Evolutionary conservation across 805 yeast genomes (phyloP).

Genomic region (Starmerella kuoi): DNA sequence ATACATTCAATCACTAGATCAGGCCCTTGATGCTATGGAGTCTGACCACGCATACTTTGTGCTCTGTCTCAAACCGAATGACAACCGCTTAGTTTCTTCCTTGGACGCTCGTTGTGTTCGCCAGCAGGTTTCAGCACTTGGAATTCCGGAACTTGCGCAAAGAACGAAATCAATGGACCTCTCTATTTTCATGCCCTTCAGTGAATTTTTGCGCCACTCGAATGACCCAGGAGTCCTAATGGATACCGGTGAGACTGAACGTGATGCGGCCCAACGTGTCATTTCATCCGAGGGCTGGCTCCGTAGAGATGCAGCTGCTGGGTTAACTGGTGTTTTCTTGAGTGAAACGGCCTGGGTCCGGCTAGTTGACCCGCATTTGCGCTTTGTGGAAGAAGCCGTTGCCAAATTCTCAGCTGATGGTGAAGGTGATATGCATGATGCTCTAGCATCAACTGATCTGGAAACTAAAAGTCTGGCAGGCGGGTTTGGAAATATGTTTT

Average conservation of each 20-base stretch:
- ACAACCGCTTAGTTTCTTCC: constrained; percentile 29
- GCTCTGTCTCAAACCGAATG: constrained; percentile 34
- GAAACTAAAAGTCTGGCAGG: constrained; percentile 28
- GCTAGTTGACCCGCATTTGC: constrained; percentile 30
- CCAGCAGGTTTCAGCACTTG: constrained; percentile 33
- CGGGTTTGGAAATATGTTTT: constrained; percentile 31
- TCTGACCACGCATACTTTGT: constrained; percentile 33
- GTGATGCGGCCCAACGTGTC: constrained; percentile 27
- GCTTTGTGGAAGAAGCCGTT: constrained; percentile 28
- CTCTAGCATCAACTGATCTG: constrained; percentile 25
- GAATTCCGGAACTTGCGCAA: constrained; percentile 32
- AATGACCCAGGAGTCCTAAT: constrained; percentile 10
- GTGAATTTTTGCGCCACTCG: constrained; percentile 28
- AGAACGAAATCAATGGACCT: constrained; percentile 31
- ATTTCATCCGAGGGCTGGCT: constrained; percentile 28
- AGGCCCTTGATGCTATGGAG: constrained; percentile 31
- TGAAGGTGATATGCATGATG: constrained; percentile 11
- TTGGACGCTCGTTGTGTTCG: constrained; percentile 35
- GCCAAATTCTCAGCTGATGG: constrained; percentile 21
- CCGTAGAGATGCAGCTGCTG: constrained; percentile 30
- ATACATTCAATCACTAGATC: constrained; percentile 26
- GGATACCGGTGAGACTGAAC: constrained; percentile 21
- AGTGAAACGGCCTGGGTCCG: constrained; percentile 34
- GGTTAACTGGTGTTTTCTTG: constrained; percentile 32
- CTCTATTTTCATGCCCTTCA: constrained; percentile 31